A percentile compares a stretch with the other conserved stretches of the same genome.
phyloP scores from a whole-genome alignment of 2,329 filamentous ascomycete genomes.

The Penicillium psychrosexuale region DNA sequence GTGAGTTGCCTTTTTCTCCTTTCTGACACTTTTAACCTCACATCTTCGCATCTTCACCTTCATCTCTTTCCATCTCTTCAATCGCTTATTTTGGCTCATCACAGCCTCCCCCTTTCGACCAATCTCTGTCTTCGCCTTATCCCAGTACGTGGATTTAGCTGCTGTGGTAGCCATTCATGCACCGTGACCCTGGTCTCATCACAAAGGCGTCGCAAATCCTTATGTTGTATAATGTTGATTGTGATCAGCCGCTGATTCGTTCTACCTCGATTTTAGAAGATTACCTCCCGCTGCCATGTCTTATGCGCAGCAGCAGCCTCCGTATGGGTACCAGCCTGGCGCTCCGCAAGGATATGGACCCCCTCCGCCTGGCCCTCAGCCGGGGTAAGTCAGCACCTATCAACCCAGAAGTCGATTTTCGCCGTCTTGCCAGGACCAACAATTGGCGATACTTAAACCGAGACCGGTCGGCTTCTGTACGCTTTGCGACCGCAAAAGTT shows the following conservation, averaged over 20 bases:
- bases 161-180: background rate
- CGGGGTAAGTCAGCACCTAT: slow-evolving; percentile 11
- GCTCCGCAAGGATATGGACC: slow-evolving; percentile 14
- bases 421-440: too few relatives aligned
- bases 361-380: slow-evolving; percentile 5
- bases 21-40: background rate
- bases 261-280: background rate
- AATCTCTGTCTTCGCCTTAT: background rate
- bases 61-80: background rate
- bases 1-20: slow-evolving; percentile 12
- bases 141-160: slow-evolving; percentile 6
- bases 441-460: too few relatives aligned
- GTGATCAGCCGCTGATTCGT: slow-evolving; percentile 10
- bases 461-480: too few relatives aligned
- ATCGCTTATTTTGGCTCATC: slow-evolving; percentile 1
- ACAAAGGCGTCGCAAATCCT: background rate
- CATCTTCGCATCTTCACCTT: background rate
- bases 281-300: slow-evolving; percentile 34
- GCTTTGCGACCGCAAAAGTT: background rate
- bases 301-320: slow-evolving; percentile 37
- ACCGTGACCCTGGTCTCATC: background rate
- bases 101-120: slow-evolving; percentile 1
- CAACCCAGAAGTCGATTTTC: too few relatives aligned
- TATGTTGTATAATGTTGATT: background rate
- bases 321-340: background rate